Base-by-base conservation (phyloP, 768 basidiomycete species). In the Leccinum rimulosum region DNA sequence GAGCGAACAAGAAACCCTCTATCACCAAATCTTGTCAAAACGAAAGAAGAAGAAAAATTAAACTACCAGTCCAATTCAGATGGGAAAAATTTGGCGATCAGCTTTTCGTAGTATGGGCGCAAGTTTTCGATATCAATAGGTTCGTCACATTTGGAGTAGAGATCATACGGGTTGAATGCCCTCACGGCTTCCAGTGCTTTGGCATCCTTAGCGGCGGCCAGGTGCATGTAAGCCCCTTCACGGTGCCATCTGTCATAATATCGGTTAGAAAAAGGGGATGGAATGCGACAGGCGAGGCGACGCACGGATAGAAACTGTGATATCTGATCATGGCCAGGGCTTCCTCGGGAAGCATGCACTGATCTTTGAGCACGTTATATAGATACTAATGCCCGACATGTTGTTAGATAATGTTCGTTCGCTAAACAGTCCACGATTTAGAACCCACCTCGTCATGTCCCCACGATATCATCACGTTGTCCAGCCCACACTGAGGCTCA, bases 121-220 rank as follows among this genome's bases (percentile, higher is more conserved):
- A 96, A 79, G 66, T 81, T 78, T 48, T 79, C 83, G 14, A 80
- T 78, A 53, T 84, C 73, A 55, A 87, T 83, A 5, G 85, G 82
- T 47, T 82, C 81, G 66, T 95, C 91, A 67, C 81, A 84, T 76
- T 96, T 96, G 79, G 87, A 89, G 79, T 97, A 97, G 7, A 97
- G 82, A 69, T 95, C 94, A 74, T 95, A 96, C 0, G 94, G 93
- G 74, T 95, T 96, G 82, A 96, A 96, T 0, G 87, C 88, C 49
- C 82, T 81, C 30, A 93, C 92, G 15, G 92, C 93, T 43, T 80
- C 83, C 33, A 93, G 82, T 19, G 83, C 78, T 55, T 76, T 75
- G 58, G 73, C 63, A 71, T 93, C 91, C 55, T 86, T 84, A 17
- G 87, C 87, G 70, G 86, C 86, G 62, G 84, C 87, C 50, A 96